Base-by-base conservation (phyloP, 2,329 filamentous ascomycete genomes). In the Colletotrichum tabaci region DNA sequence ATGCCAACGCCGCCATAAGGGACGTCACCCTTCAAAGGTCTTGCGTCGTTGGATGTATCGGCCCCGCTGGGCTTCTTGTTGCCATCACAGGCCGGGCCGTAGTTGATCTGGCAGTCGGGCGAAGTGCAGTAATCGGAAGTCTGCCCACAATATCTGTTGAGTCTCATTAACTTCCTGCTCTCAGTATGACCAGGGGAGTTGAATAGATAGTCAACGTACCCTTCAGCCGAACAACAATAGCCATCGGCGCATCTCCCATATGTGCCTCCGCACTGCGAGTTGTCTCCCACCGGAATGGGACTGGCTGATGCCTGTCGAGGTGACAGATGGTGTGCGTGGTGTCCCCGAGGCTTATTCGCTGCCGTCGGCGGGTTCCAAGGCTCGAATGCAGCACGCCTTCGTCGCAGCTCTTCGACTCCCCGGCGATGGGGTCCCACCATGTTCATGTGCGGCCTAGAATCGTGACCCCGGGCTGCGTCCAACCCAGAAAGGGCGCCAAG, bases 1-100 rank as follows among this genome's bases (percentile, higher is more conserved):
- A 82, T 78, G 42, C 84, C 84, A 7, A 76, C 58, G n/a, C 77
- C 78, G 38, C 61, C 55, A 38, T 81, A 81, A 0, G 78, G 77
- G 1, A 80, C 74, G 10, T n/a, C 66, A 1, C 79, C 79, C 10
- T 77, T 66, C 8, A 62, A 50, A 0, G 79, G 79, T 5, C 79
- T 73, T 0, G 77, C 70, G 1, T 76, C 67, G 0, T 57, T 61
- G 0, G 75, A 75, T 0, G 79, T 79, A 21, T 75, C 75, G 2
- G 46, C 55, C 2, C 79, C 79, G 18, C 65, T 55, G 13, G 78
- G 79, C 1, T 64, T 74, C 62, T 78, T 67, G 72, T 78, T 80
- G 16, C 76, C 78, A 64, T 80, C 79, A 46, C 79, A 80, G 10
- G 53, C 75, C 8, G 75, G 77, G 3, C 78, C 77, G 61, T 74